Conservation (phyloP, 2,329 filamentous ascomycete genomes). For the Didymella segeticola region DNA sequence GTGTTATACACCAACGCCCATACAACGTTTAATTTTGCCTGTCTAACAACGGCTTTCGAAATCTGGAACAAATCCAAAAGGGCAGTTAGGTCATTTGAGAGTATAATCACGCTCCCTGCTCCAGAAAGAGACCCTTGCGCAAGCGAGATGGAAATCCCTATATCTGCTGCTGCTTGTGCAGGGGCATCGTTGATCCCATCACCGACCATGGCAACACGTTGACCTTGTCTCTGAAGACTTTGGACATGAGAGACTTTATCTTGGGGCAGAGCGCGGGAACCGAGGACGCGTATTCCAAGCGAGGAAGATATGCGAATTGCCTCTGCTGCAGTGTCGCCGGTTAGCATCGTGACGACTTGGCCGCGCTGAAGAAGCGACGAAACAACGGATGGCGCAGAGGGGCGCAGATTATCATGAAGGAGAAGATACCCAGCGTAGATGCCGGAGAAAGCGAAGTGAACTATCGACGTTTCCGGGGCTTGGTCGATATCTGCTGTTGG, state of each 20-base stretch:
- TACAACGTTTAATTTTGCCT: constrained; percentile 3
- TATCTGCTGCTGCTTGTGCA: constrained; percentile 11
- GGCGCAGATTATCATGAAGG: not conserved
- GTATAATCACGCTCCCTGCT: constrained; percentile 9
- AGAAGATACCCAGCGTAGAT: not conserved
- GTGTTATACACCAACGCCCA: constrained; percentile 12
- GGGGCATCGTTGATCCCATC: constrained; percentile 12
- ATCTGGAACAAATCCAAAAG: constrained; percentile 2
- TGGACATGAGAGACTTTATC: constrained; percentile 11
- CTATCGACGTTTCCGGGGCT: not conserved
- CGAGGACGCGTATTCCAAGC: constrained; percentile 5
- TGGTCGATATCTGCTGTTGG: not conserved
- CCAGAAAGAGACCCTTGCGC: constrained; percentile 11
- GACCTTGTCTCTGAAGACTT: constrained; percentile 4
- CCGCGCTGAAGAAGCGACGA: not conserved
- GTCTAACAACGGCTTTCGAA: constrained; percentile 5
- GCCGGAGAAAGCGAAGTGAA: constrained; percentile 3
- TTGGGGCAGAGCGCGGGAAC: constrained; percentile 9
- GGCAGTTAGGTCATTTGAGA: constrained; percentile 1
- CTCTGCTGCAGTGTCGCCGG: constrained; percentile 12
- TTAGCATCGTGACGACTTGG: constrained; percentile 5
- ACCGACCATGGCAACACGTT: constrained; percentile 15
- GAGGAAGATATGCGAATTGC: constrained; percentile 8
- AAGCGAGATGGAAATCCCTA: constrained; percentile 14
- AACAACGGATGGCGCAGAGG: not conserved